Conservation (phyloP, 2,329 filamentous ascomycete genomes). For the Dryadomyces quercus-mongolicae region DNA sequence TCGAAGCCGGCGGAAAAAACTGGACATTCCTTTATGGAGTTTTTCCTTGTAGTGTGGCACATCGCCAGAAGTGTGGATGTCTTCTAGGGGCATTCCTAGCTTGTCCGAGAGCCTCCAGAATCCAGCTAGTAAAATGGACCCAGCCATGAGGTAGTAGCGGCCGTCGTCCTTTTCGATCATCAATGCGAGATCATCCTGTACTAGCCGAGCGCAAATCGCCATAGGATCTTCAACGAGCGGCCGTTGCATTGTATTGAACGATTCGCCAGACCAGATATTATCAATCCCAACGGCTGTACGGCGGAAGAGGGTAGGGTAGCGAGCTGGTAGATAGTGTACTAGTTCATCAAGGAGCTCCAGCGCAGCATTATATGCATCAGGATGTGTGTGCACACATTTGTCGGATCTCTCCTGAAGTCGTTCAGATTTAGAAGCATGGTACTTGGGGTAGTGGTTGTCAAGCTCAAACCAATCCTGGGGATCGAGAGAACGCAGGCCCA, state of each 20-base stretch:
- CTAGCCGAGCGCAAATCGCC: constrained; percentile 56
- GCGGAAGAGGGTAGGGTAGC: constrained; percentile 61
- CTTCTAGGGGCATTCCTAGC: constrained; percentile 62
- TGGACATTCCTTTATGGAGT: constrained; percentile 66
- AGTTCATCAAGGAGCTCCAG: constrained; percentile 68
- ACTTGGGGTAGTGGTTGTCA: constrained; percentile 66
- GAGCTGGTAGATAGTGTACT: constrained; percentile 54
- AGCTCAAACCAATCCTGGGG: constrained; percentile 75
- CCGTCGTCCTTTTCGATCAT: constrained; percentile 70
- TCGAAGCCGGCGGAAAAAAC: constrained; percentile 63
- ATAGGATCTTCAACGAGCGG: constrained; percentile 68
- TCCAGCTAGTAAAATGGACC: constrained; percentile 62
- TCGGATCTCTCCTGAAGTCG: constrained; percentile 54
- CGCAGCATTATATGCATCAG: constrained; percentile 58
- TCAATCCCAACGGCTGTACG: constrained; percentile 52
- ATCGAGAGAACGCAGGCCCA: constrained; percentile 60
- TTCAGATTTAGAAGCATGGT: constrained; percentile 56
- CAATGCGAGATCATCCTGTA: constrained; percentile 74
- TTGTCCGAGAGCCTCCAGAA: constrained; percentile 81
- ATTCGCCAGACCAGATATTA: constrained; percentile 61
- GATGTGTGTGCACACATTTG: constrained; percentile 57
- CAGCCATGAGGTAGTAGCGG: constrained; percentile 70
- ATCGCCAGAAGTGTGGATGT: constrained; percentile 68
- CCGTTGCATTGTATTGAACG: constrained; percentile 52
- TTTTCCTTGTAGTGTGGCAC: constrained; percentile 63